A percentile compares a stretch with the other conserved stretches of the same genome.
These are phyloP conservation scores for Globisporangium abappressorium DNA, from an alignment of 352 stramenopile genomes.

Conservation along the genomic window DNA sequence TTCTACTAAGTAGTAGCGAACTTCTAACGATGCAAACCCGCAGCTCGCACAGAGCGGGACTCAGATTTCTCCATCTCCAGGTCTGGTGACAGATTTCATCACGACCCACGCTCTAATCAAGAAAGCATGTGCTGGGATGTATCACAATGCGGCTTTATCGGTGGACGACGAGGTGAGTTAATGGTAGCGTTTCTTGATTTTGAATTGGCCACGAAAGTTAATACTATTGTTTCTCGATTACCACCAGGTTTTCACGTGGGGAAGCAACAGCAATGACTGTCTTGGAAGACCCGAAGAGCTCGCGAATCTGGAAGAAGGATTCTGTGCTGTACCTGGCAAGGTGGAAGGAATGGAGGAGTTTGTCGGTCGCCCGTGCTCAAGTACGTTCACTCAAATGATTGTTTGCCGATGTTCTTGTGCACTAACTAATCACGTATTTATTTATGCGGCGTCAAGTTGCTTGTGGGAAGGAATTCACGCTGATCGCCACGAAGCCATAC, in stretches of 20 bases:
- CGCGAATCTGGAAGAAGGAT: conserved; percentile 66
- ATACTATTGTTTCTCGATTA: neutral
- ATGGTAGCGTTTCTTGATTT: no score
- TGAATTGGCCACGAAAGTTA: neutral
- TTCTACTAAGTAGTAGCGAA: conserved; percentile 17
- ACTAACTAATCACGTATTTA: neutral
- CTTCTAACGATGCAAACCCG: neutral
- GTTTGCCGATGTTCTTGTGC: neutral
- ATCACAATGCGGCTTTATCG: conserved; percentile 90
- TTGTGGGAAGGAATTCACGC: conserved; percentile 89
- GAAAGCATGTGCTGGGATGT: conserved; percentile 82
- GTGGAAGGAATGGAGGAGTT: conserved; percentile 73
- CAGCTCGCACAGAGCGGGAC: conserved; percentile 63
- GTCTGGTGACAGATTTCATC: conserved; percentile 80
- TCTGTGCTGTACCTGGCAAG: conserved; percentile 73
- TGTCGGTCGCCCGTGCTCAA: conserved; percentile 66
- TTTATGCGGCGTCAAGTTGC: conserved; percentile 48
- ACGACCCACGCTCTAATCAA: conserved; percentile 82
- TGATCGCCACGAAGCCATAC: conserved; percentile 92
- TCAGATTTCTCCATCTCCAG: conserved; percentile 67
- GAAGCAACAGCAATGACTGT: conserved; percentile 89
- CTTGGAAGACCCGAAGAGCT: conserved; percentile 78
- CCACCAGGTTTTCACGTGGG: conserved; percentile 89
- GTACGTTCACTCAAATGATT: conserved; percentile 23
- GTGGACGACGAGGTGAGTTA: conserved; percentile 78